Conservation (phyloP, 495 filamentous ascomycete species). For the Penicillium desertorum region DNA sequence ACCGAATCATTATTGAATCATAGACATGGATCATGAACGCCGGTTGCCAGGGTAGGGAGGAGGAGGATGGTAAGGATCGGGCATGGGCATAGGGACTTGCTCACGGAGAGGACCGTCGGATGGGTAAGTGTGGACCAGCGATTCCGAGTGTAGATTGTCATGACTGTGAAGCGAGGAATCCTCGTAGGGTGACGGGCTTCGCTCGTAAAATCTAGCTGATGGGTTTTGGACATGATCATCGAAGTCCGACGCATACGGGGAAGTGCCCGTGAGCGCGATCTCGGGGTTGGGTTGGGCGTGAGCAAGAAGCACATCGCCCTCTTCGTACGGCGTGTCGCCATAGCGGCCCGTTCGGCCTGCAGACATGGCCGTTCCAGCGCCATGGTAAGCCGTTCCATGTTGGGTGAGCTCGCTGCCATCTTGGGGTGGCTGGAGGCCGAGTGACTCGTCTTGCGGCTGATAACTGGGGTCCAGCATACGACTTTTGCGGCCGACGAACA, state of each 20-base stretch:
- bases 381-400: constrained; percentile 36
- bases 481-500: constrained; percentile 67
- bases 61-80: constrained; percentile 36
- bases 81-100: constrained; percentile 39
- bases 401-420: constrained; percentile 11
- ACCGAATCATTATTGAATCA: constrained; percentile 11
- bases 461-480: constrained; percentile 56
- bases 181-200: constrained; percentile 31
- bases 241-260: constrained; percentile 22
- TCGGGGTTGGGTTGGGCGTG: constrained; percentile 44
- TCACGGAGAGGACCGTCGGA: constrained; percentile 25
- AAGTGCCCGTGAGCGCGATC: constrained; percentile 15
- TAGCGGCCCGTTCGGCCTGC: constrained; percentile 28
- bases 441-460: constrained; percentile 30
- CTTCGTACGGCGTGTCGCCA: constrained; percentile 32
- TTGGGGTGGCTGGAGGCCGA: constrained; percentile 33
- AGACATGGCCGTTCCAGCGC: constrained; percentile 27
- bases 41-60: constrained; percentile 31
- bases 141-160: constrained; percentile 16
- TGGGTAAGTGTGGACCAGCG: constrained; percentile 17
- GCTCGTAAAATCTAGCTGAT: constrained; percentile 20
- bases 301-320: constrained; percentile 42
- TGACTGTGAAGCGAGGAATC: constrained; percentile 25
- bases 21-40: constrained; percentile 21
- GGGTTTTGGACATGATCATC: constrained; percentile 31